Evolutionary conservation across 2,329 filamentous ascomycete species (phyloP).

Genomic region (Fusarium cicatricum): DNA sequence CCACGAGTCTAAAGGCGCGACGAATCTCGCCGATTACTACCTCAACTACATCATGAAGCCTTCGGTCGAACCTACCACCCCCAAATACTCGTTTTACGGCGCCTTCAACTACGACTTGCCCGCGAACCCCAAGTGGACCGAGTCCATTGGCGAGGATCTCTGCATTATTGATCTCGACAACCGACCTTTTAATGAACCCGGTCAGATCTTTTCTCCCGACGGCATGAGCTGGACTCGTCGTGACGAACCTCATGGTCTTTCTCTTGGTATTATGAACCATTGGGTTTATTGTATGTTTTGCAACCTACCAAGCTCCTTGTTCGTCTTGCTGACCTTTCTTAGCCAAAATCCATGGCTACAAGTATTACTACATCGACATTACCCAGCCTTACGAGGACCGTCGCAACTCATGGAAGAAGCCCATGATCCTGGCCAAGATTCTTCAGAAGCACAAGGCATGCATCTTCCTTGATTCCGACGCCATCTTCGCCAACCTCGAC

Average conservation of each 20-base stretch:
- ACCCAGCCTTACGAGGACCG: constrained; percentile 49
- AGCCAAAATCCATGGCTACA: constrained; percentile 58
- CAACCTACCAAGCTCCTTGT: neutral
- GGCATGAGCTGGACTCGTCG: constrained; percentile 50
- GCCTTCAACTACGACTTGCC: constrained; percentile 46
- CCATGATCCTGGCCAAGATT: constrained; percentile 52
- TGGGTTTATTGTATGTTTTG: constrained; percentile 51
- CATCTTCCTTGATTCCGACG: constrained; percentile 56
- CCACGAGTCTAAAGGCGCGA: constrained; percentile 24
- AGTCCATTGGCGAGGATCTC: constrained; percentile 49
- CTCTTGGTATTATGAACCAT: constrained; percentile 54
- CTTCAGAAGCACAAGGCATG: constrained; percentile 54
- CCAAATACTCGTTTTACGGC: constrained; percentile 44
- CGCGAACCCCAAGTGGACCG: constrained; percentile 43
- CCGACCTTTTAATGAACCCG: constrained; percentile 48
- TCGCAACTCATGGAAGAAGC: constrained; percentile 58
- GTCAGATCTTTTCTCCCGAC: constrained; percentile 47
- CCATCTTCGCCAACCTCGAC: constrained; percentile 54
- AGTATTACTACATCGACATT: constrained; percentile 55
- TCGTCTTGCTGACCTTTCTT: constrained; percentile 30
- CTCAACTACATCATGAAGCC: constrained; percentile 46
- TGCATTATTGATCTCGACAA: constrained; percentile 58
- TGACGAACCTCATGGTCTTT: constrained; percentile 47
- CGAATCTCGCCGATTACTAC: constrained; percentile 45
- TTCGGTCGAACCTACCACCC: constrained; percentile 37